Percentiles rank a stretch among this genome's conserved stretches.
These are phyloP conservation scores for Cocos nucifera DNA, from an alignment of 176 grass and related monocot species.

Conservation along the genomic window DNA sequence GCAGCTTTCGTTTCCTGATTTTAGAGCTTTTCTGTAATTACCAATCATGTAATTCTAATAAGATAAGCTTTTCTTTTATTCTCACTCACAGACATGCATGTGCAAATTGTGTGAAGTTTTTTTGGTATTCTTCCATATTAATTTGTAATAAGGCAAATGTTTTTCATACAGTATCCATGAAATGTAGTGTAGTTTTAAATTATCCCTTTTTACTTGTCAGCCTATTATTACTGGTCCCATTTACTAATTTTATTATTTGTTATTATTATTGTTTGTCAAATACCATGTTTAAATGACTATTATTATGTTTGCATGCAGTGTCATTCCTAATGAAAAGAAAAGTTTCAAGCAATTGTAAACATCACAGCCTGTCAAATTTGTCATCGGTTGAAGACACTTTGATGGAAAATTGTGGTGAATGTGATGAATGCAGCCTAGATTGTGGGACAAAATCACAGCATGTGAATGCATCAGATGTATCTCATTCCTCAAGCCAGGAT, in stretches of 20 bases:
- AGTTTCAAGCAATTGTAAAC: slow-evolving; percentile 6
- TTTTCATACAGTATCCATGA: no score
- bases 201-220: no score
- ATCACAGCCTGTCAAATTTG: slow-evolving; percentile 23
- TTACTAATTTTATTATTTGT: neutral
- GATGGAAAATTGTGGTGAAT: slow-evolving; percentile 23
- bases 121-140: no score
- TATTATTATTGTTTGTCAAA: slow-evolving; percentile 11
- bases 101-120: no score
- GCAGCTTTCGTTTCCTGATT: no score
- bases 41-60: no score
- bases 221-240: no score
- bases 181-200: no score
- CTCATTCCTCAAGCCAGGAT: slow-evolving; percentile 20
- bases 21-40: no score
- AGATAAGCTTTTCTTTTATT: no score
- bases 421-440: slow-evolving; percentile 29
- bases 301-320: slow-evolving; percentile 34
- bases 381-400: slow-evolving; percentile 12
- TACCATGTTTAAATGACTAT: neutral
- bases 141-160: no score
- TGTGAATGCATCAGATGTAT: slow-evolving; percentile 14
- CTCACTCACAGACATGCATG: no score
- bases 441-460: slow-evolving; percentile 16
- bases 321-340: slow-evolving; percentile 63